Conservation (phyloP, 2,329 filamentous ascomycete species). For the Celoporthe dispersa region DNA sequence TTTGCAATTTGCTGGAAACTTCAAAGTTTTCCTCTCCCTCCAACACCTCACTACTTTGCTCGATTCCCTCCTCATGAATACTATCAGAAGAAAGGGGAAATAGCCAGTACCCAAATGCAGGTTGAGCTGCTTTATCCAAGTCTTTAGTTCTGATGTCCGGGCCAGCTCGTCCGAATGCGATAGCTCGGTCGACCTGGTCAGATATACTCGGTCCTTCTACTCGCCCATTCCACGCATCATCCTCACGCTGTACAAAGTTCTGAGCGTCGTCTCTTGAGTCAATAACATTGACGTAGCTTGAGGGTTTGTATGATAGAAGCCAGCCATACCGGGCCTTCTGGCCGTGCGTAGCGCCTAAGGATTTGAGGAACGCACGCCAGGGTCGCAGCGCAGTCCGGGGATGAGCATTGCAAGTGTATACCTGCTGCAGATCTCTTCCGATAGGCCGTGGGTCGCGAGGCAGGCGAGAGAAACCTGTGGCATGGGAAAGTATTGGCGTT, state of each 20-base stretch:
- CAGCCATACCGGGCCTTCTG: background rate
- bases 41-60: background rate
- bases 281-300: background rate
- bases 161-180: conserved; percentile 5
- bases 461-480: conserved; percentile 1
- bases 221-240: conserved; percentile 3
- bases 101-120: conserved; percentile 10
- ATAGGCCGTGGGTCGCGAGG: background rate
- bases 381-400: background rate
- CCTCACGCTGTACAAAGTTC: background rate
- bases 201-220: background rate
- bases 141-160: conserved; percentile 2
- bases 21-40: background rate
- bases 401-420: conserved; percentile 2
- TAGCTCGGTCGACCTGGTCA: conserved; percentile 6
- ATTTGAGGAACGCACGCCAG: background rate
- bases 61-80: background rate
- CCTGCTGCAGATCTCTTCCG: background rate
- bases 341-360: background rate
- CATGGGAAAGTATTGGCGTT: background rate
- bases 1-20: background rate
- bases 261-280: background rate
- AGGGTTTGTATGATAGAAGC: conserved; percentile 1
- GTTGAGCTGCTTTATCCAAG: background rate
- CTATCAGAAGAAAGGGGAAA: background rate